Evolutionary conservation across 2,329 filamentous ascomycete species (phyloP).

Genomic region (Xylariaceae sp.): DNA sequence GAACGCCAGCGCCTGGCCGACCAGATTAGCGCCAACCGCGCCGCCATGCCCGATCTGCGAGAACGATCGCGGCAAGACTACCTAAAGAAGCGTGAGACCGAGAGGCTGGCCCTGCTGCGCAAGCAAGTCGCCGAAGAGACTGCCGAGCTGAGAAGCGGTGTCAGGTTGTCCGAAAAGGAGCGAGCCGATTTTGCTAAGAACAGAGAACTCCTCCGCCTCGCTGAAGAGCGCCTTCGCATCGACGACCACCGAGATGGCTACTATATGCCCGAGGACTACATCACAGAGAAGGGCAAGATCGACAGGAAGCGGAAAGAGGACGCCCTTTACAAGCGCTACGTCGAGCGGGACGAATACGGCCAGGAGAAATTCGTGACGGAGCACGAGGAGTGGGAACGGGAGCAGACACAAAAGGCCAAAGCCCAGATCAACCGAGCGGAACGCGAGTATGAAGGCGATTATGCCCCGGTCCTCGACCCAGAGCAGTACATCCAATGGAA

Average conservation of each 20-base stretch:
- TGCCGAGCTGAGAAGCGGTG: conserved; percentile 74
- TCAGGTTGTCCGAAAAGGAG: conserved; percentile 71
- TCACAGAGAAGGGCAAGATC: conserved; percentile 88
- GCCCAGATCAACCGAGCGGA: conserved; percentile 76
- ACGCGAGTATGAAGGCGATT: conserved; percentile 75
- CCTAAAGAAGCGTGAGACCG: conserved; percentile 84
- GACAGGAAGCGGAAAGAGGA: conserved; percentile 85
- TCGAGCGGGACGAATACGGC: conserved; percentile 82
- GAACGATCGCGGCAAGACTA: conserved; percentile 88
- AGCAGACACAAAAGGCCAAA: conserved; percentile 84
- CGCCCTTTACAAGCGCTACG: conserved; percentile 84
- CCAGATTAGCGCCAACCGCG: conserved; percentile 63
- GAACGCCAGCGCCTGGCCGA: conserved; percentile 63
- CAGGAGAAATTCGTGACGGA: conserved; percentile 90
- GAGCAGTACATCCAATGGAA: conserved; percentile 84
- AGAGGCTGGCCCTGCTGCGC: conserved; percentile 80
- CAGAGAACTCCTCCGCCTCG: conserved; percentile 73
- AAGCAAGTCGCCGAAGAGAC: conserved; percentile 89
- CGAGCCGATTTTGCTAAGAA: conserved; percentile 88
- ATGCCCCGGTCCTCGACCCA: conserved; percentile 91
- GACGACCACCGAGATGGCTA: conserved; percentile 94
- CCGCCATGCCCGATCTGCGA: conserved; percentile 76
- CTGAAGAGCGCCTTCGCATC: conserved; percentile 80
- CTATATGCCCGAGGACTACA: conserved; percentile 89
- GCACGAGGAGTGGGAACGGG: conserved; percentile 92